Evolutionary conservation across 306 rosid species (phyloP).

Genomic region (Inga laurina): DNA sequence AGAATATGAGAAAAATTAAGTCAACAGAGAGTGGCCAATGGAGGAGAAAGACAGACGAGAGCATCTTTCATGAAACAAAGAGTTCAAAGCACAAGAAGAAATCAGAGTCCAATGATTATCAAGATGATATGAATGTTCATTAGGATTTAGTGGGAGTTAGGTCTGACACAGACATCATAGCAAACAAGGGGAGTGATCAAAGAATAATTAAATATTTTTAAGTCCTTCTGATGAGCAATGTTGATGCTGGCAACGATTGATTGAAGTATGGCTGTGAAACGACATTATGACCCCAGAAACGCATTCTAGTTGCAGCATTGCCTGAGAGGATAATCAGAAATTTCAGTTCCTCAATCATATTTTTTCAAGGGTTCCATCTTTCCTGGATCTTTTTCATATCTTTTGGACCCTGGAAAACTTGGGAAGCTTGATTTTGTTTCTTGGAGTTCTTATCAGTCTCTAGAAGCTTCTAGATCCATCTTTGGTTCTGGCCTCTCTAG

Average conservation of each 20-base stretch:
- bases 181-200: conserved; percentile 24
- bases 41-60: conserved; percentile 21
- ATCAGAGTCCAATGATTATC: conserved; percentile 23
- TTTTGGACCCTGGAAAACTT: not conserved
- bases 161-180: conserved; percentile 27
- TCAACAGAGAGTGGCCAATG: conserved; percentile 37
- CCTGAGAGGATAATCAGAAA: not conserved
- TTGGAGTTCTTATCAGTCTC: not conserved
- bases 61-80: conserved; percentile 25
- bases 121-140: conserved; percentile 19
- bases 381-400: not conserved
- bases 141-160: conserved; percentile 25
- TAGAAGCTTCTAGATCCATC: not conserved
- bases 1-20: conserved; percentile 24
- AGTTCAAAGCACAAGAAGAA: conserved; percentile 29
- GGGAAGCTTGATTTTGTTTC: not conserved
- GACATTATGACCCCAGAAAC: not conserved
- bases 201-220: conserved; percentile 13
- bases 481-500: not conserved
- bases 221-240: conserved; percentile 6
- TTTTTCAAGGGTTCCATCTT: not conserved
- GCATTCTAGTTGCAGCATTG: not conserved
- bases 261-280: conserved; percentile 17
- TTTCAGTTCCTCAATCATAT: not conserved
- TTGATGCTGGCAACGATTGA: not conserved